Percentiles rank a stretch among this genome's conserved stretches.
These are phyloP conservation scores for Fusarium coffeatum DNA, from an alignment of 2,329 filamentous ascomycete genomes.

Conservation along the genomic window DNA sequence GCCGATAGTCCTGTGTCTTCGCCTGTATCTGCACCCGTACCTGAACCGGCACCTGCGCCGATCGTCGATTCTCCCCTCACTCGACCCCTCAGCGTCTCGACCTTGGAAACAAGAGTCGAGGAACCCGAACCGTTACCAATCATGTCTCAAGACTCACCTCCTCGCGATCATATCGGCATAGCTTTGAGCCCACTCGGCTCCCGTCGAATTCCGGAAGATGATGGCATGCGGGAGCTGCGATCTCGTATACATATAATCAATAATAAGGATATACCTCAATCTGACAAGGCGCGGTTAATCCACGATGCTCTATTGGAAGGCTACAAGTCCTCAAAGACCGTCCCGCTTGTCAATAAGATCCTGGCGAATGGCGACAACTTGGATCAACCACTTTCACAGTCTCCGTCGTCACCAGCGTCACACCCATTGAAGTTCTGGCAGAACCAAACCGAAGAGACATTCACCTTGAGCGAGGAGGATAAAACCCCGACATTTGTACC, in stretches of 20 bases:
- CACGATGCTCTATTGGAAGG: constrained; percentile 77
- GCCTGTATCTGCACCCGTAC: constrained; percentile 11
- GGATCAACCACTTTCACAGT: constrained; percentile 54
- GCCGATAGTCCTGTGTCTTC: constrained; percentile 35
- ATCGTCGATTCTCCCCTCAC: constrained; percentile 44
- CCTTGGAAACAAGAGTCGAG: constrained; percentile 51
- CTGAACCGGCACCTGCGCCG: constrained; percentile 28
- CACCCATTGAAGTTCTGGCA: constrained; percentile 71
- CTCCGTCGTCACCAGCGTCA: constrained; percentile 55
- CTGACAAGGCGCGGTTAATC: constrained; percentile 77
- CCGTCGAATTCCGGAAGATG: constrained; percentile 74
- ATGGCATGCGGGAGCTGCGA: constrained; percentile 78
- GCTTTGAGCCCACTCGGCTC: constrained; percentile 47
- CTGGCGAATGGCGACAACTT: constrained; percentile 30
- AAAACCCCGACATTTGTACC: constrained; percentile 75
- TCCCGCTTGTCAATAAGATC: constrained; percentile 29
- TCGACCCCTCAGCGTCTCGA: constrained; percentile 51
- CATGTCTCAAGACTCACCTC: constrained; percentile 38
- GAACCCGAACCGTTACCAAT: constrained; percentile 39
- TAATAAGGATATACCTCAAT: constrained; percentile 64
- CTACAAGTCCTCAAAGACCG: constrained; percentile 60
- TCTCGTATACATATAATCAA: constrained; percentile 77
- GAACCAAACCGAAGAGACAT: constrained; percentile 59
- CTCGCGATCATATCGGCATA: constrained; percentile 52
- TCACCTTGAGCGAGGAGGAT: constrained; percentile 69